These are phyloP conservation scores for Fusarium lyarnte DNA, from an alignment of 2,329 filamentous ascomycete species.

Conservation along the genomic window DNA sequence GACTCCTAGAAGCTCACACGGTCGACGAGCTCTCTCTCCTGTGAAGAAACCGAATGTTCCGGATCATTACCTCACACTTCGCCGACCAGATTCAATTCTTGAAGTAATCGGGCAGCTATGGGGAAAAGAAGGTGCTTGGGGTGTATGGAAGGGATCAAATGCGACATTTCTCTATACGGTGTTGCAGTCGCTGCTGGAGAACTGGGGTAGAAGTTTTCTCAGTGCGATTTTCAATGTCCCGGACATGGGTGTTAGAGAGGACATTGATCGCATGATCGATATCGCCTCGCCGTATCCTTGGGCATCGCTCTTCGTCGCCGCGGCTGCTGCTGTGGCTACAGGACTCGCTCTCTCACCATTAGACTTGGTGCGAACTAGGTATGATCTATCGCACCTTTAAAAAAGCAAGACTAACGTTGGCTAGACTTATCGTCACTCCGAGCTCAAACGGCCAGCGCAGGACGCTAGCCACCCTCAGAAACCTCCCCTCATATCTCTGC, in stretches of 20 bases:
- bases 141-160: conserved; percentile 95
- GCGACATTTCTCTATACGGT: conserved; percentile 92
- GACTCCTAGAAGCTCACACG: conserved; percentile 46
- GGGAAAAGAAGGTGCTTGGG: conserved; percentile 88
- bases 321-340: conserved; percentile 72
- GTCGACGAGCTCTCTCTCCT: conserved; percentile 46
- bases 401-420: conserved; percentile 42
- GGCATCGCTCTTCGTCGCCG: conserved; percentile 79
- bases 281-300: conserved; percentile 83
- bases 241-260: conserved; percentile 79
- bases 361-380: conserved; percentile 85
- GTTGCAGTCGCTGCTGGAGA: conserved; percentile 86
- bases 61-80: conserved; percentile 73
- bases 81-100: conserved; percentile 80
- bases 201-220: conserved; percentile 90
- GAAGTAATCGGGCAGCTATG: conserved; percentile 90
- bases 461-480: conserved; percentile 79
- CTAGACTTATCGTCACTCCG: conserved; percentile 82
- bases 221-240: conserved; percentile 91
- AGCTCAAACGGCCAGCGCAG: conserved; percentile 78
- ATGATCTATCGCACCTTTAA: conserved; percentile 8
- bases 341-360: conserved; percentile 86
- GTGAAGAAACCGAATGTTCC: conserved; percentile 49
- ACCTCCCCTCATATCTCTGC: conserved; percentile 81
- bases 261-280: conserved; percentile 78